Percentiles rank a stretch among this genome's conserved stretches.
phyloP scores from a whole-genome alignment of 163 green algal species.

The Scenedesmus sp. region DNA sequence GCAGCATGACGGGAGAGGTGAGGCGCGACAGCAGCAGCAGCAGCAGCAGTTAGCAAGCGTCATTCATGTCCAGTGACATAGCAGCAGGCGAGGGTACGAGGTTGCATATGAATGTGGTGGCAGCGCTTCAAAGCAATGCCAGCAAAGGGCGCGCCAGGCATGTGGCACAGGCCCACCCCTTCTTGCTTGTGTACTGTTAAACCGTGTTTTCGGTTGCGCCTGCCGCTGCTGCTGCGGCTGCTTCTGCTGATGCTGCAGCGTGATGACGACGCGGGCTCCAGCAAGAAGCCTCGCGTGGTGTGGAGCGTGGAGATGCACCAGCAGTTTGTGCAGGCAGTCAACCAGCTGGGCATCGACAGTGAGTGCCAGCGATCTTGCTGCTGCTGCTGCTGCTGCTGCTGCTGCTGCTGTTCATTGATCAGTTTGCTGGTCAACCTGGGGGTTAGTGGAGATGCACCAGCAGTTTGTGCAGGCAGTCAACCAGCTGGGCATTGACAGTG shows the following conservation, averaged over 20 bases:
- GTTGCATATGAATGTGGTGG: too few species aligned
- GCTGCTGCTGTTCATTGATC: neutral
- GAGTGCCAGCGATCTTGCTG: slow-evolving; percentile 36
- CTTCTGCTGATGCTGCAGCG: slow-evolving; percentile 18
- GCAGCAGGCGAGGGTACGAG: neutral
- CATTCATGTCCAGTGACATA: neutral
- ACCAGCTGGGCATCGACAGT: slow-evolving; percentile 97
- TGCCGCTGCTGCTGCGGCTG: neutral
- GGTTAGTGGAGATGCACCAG: slow-evolving; percentile 93
- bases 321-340: slow-evolving; percentile 98
- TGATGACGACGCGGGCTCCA: slow-evolving; percentile 48
- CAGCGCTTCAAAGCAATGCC: neutral
- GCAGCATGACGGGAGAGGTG: slow-evolving; percentile 29
- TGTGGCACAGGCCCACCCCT: too few species aligned
- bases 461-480: slow-evolving; percentile 98
- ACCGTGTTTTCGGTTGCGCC: too few species aligned
- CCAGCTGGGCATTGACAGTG: slow-evolving; percentile 96
- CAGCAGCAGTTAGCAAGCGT: neutral
- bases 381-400: neutral
- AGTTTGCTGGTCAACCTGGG: neutral
- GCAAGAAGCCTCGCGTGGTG: slow-evolving; percentile 95
- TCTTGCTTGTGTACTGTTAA: too few species aligned
- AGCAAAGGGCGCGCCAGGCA: neutral
- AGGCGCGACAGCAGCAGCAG: neutral
- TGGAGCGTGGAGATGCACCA: slow-evolving; percentile 98